These are phyloP conservation scores for Dovyalis caffra DNA, from an alignment of 345 rosid genomes.

Conservation along the genomic window DNA sequence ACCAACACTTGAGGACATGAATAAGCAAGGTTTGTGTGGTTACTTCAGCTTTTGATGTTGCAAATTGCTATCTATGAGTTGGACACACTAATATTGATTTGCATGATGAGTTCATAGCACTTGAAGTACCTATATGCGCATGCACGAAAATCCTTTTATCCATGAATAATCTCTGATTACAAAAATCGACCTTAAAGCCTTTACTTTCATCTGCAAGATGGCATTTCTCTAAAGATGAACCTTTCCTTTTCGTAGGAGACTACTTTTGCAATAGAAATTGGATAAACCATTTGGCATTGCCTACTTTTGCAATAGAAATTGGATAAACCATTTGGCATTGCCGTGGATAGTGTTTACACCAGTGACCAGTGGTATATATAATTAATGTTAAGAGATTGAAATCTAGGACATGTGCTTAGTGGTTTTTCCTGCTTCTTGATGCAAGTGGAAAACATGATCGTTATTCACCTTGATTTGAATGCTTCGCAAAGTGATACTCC, in stretches of 20 bases:
- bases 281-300: neutral
- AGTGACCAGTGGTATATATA: too few species aligned
- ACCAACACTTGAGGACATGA: constrained; percentile 41
- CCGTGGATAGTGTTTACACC: neutral
- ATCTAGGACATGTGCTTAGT: neutral
- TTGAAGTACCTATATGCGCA: neutral
- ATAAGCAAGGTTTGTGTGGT: constrained; percentile 51
- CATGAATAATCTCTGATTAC: too few species aligned
- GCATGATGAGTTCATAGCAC: neutral
- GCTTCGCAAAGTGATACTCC: neutral
- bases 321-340: neutral
- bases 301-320: neutral
- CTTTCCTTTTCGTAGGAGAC: neutral
- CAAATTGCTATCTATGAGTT: neutral
- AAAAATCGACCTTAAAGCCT: neutral
- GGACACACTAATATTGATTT: neutral
- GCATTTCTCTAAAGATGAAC: neutral
- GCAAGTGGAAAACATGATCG: neutral
- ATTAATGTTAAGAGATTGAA: too few species aligned
- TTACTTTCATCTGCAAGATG: neutral
- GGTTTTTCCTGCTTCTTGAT: neutral
- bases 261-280: neutral
- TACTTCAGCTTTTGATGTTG: neutral
- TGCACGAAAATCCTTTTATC: too few species aligned
- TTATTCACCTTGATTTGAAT: neutral